Evolutionary conservation across 805 yeast species (phyloP).

Genomic region (Nakazawaea molendinolei): DNA sequence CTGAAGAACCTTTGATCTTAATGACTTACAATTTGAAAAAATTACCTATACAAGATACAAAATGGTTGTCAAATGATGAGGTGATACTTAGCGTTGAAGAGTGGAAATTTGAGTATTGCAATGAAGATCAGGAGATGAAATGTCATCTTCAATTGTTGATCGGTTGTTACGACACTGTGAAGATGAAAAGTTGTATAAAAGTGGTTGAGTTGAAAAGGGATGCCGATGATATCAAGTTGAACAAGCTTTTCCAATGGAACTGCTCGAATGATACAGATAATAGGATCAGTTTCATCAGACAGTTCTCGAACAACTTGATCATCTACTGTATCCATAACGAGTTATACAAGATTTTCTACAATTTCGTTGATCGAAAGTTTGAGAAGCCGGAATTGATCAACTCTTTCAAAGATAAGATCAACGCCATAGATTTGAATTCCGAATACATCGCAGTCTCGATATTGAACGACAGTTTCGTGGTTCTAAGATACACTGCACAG

Average conservation of each 20-base stretch:
- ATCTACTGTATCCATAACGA: slow-evolving; percentile 17
- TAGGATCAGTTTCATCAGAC: slow-evolving; percentile 20
- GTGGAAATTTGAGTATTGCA: slow-evolving; percentile 23
- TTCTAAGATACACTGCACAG: slow-evolving; percentile 15
- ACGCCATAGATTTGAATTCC: not conserved
- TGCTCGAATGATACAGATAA: slow-evolving; percentile 10
- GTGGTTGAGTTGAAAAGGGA: slow-evolving; percentile 20
- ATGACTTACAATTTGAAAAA: no score
- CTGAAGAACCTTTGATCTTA: slow-evolving; percentile 15
- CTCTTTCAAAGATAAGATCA: not conserved
- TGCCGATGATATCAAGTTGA: slow-evolving; percentile 4
- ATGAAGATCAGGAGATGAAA: slow-evolving; percentile 14
- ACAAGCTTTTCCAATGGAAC: slow-evolving; percentile 11
- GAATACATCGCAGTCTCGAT: slow-evolving; percentile 4
- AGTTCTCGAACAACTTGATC: slow-evolving; percentile 19
- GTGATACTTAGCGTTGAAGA: slow-evolving; percentile 24
- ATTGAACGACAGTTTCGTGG: slow-evolving; percentile 11
- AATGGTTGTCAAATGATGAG: no score
- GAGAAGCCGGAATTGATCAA: slow-evolving; percentile 13
- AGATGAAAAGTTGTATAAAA: slow-evolving; percentile 18
- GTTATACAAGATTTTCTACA: slow-evolving; percentile 15
- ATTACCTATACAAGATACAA: no score
- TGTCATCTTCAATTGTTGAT: slow-evolving; percentile 24
- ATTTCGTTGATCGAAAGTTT: slow-evolving; percentile 18
- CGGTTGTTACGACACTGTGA: slow-evolving; percentile 22